Evolutionary conservation across 2,329 filamentous ascomycete genomes (phyloP).

Genomic region (Leptographium procerum): DNA sequence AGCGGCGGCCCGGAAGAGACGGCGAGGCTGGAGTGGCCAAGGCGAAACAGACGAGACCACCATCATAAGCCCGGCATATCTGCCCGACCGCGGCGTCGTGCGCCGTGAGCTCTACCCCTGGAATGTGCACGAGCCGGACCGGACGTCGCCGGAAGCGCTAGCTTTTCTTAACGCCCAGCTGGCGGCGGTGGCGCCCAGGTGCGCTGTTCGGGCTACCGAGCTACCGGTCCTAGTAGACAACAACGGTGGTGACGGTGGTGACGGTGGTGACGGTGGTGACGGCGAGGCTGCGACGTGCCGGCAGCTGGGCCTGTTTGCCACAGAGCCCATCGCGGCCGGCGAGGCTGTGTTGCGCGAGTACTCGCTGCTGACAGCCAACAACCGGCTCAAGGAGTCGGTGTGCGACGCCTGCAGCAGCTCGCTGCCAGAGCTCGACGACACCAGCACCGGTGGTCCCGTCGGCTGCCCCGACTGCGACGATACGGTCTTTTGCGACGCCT

Average conservation of each 20-base stretch:
- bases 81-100: conserved; percentile 60
- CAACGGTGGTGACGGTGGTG: conserved; percentile 24
- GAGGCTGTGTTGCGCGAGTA: conserved; percentile 71
- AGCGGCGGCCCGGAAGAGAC: not conserved
- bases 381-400: conserved; percentile 71
- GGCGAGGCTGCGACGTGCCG: conserved; percentile 35
- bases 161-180: conserved; percentile 61
- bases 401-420: conserved; percentile 81
- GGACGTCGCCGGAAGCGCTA: conserved; percentile 58
- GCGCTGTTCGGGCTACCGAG: conserved; percentile 64
- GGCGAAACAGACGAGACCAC: not conserved
- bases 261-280: conserved; percentile 21
- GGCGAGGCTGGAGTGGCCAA: not conserved
- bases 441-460: conserved; percentile 39
- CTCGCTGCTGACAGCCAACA: conserved; percentile 79
- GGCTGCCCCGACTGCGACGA: conserved; percentile 52
- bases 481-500: conserved; percentile 53
- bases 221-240: conserved; percentile 60
- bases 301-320: conserved; percentile 86
- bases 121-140: conserved; percentile 58
- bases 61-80: conserved; percentile 23
- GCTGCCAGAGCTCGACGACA: conserved; percentile 49
- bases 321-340: conserved; percentile 63
- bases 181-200: conserved; percentile 61
- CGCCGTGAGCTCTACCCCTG: conserved; percentile 61